These are phyloP conservation scores for Neopestalotiopsis sp. DNA, from an alignment of 2,329 filamentous ascomycete genomes.

Conservation along the genomic window DNA sequence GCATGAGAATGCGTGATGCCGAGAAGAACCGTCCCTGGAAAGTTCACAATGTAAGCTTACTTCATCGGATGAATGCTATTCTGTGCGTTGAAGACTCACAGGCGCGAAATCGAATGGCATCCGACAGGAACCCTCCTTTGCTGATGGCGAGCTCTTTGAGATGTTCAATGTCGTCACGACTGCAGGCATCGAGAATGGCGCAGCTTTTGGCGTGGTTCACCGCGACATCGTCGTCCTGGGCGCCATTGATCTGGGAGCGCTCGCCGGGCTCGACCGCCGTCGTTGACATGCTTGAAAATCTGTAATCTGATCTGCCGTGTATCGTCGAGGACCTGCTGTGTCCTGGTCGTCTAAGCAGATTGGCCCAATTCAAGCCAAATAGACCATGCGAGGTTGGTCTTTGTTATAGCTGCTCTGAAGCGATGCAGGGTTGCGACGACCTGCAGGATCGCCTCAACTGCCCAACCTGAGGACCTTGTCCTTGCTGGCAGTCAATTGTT, in stretches of 20 bases:
- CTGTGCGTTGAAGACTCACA: slow-evolving; percentile 64
- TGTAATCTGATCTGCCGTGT: background rate
- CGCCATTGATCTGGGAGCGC: slow-evolving; percentile 15
- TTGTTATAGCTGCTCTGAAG: background rate
- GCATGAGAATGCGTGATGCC: slow-evolving; percentile 39
- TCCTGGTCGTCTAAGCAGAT: background rate
- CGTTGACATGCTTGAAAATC: slow-evolving; percentile 21
- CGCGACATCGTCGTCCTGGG: slow-evolving; percentile 16
- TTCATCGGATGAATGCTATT: background rate
- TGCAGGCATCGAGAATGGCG: slow-evolving; percentile 65
- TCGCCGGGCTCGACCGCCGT: slow-evolving; percentile 23
- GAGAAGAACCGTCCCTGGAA: slow-evolving; percentile 67
- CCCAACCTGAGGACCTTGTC: background rate
- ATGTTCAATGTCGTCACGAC: slow-evolving; percentile 56
- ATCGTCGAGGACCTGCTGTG: slow-evolving; percentile 1
- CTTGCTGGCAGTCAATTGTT: background rate
- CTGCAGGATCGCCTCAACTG: background rate
- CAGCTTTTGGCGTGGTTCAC: slow-evolving; percentile 44
- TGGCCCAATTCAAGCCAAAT: background rate
- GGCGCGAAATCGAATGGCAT: slow-evolving; percentile 71
- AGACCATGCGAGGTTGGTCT: background rate
- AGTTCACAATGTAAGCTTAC: slow-evolving; percentile 13
- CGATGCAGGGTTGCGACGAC: background rate
- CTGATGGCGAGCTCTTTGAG: slow-evolving; percentile 66
- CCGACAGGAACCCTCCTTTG: slow-evolving; percentile 69